phyloP scores from a whole-genome alignment of 129 eudicot species.

The Flaveria ramosissima region DNA sequence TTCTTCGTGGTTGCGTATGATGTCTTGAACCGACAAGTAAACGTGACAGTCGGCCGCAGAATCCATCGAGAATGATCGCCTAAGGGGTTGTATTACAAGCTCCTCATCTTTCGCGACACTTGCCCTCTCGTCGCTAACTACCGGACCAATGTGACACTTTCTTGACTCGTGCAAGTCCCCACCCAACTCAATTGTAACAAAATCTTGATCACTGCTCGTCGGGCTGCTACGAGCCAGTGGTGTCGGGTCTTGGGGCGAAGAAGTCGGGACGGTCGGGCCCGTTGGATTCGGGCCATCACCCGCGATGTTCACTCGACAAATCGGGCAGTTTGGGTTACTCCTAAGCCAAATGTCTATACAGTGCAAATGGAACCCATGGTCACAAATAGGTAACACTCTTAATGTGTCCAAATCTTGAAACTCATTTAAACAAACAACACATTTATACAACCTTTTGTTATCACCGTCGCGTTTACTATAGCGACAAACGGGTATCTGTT shows the following conservation, averaged over 20 bases:
- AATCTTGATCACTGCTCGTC: conserved; percentile 53
- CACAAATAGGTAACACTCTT: conserved; percentile 73
- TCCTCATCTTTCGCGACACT: conserved; percentile 54
- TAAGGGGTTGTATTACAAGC: conserved; percentile 49
- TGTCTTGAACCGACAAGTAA: conserved; percentile 63
- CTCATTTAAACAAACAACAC: conserved; percentile 85
- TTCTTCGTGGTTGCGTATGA: conserved; percentile 56
- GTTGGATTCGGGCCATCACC: conserved; percentile 45
- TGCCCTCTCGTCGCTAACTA: conserved; percentile 64
- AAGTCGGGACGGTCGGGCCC: conserved; percentile 58
- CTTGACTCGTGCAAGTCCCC: conserved; percentile 45
- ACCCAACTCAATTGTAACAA: conserved; percentile 69
- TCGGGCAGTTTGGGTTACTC: conserved; percentile 79
- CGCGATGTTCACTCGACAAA: conserved; percentile 72
- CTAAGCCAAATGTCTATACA: conserved; percentile 94
- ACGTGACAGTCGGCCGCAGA: conserved; percentile 69
- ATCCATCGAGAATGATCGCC: conserved; percentile 94
- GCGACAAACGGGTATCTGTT: conserved; percentile 67
- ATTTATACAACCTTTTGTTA: conserved; percentile 43
- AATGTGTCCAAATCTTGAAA: conserved; percentile 74
- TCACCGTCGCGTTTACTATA: conserved; percentile 41
- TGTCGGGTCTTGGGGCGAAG: conserved; percentile 71
- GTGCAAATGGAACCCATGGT: conserved; percentile 81
- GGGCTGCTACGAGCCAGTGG: conserved; percentile 34
- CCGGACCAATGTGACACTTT: conserved; percentile 42